These are phyloP conservation scores for Chaetomium strumarium DNA, from an alignment of 2,329 filamentous ascomycete genomes.

Conservation along the genomic window DNA sequence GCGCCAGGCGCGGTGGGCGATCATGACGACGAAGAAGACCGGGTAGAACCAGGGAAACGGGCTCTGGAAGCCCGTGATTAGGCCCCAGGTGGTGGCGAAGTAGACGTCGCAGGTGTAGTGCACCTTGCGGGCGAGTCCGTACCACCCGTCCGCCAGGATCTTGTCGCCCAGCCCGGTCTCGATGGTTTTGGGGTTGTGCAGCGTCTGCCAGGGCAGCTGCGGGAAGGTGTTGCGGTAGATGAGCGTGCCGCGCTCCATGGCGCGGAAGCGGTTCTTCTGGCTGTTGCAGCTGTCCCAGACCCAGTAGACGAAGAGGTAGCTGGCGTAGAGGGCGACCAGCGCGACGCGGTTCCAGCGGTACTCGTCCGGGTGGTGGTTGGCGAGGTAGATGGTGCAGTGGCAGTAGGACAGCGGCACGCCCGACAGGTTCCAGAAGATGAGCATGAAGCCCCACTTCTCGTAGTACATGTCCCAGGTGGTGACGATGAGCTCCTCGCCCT, in stretches of 20 bases:
- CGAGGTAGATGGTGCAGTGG: constrained; percentile 76
- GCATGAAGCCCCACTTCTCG: constrained; percentile 85
- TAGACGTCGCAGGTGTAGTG: constrained; percentile 77
- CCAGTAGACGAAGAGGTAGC: constrained; percentile 73
- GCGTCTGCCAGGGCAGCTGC: constrained; percentile 69
- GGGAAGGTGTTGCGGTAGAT: constrained; percentile 68
- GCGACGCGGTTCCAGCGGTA: constrained; percentile 62
- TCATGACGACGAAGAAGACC: constrained; percentile 74
- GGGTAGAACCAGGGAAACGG: constrained; percentile 90
- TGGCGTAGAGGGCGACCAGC: constrained; percentile 53
- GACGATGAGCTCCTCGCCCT: constrained; percentile 76
- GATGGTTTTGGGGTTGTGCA: constrained; percentile 68
- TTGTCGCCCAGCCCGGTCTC: constrained; percentile 61
- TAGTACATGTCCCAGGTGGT: constrained; percentile 87
- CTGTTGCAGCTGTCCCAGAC: constrained; percentile 78
- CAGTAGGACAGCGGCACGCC: constrained; percentile 78
- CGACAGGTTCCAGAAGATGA: constrained; percentile 84
- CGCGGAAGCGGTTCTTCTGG: constrained; percentile 79
- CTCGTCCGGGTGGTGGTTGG: constrained; percentile 63
- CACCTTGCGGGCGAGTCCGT: constrained; percentile 66
- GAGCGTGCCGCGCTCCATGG: constrained; percentile 59
- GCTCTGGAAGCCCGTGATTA: constrained; percentile 72
- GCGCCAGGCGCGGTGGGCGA: constrained; percentile 67
- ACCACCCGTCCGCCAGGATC: constrained; percentile 73
- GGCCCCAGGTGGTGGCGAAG: constrained; percentile 71